Conservation (phyloP, 73 alveolate genomes). For the Symbiodinium pilosum region DNA sequence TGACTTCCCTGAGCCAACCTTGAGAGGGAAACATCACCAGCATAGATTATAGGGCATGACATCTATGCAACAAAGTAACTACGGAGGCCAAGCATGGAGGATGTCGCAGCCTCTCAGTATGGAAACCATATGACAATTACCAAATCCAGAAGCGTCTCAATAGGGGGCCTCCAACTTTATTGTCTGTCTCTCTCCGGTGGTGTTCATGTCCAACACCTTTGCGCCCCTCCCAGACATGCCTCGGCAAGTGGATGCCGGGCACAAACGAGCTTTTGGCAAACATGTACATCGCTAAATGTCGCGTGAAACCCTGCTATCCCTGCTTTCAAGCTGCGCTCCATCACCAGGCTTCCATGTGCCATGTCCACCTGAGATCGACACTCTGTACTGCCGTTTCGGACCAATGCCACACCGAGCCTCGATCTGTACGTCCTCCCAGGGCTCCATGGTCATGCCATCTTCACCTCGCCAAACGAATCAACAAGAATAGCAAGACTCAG, state of each 20-base stretch:
- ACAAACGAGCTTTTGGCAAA: too few species aligned
- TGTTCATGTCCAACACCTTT: constrained; percentile 65
- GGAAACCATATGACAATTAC: not conserved
- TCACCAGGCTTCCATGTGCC: constrained; percentile 72
- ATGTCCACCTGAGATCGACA: constrained; percentile 48
- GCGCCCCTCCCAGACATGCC: constrained; percentile 79
- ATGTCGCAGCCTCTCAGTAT: constrained; percentile 27
- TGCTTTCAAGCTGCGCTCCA: constrained; percentile 44
- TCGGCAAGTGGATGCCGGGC: not conserved
- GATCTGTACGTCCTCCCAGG: constrained; percentile 91
- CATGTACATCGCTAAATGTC: too few species aligned
- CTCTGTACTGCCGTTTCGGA: not conserved
- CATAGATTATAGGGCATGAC: too few species aligned
- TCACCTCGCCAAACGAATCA: not conserved
- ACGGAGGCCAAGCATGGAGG: constrained; percentile 90
- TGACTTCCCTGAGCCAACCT: constrained; percentile 95
- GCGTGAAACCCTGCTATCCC: not conserved
- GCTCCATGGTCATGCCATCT: constrained; percentile 82
- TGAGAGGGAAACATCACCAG: too few species aligned
- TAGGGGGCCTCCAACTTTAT: constrained; percentile 33
- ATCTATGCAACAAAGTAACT: not conserved
- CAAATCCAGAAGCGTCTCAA: not conserved
- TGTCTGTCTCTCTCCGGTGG: constrained; percentile 54
- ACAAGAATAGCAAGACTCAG: not conserved
- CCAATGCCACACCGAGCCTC: constrained; percentile 14